Percentiles rank a stretch among this genome's conserved stretches.
These are phyloP conservation scores for Boletus sp. DNA, from an alignment of 1,284 basidiomycete genomes.

Conservation along the genomic window DNA sequence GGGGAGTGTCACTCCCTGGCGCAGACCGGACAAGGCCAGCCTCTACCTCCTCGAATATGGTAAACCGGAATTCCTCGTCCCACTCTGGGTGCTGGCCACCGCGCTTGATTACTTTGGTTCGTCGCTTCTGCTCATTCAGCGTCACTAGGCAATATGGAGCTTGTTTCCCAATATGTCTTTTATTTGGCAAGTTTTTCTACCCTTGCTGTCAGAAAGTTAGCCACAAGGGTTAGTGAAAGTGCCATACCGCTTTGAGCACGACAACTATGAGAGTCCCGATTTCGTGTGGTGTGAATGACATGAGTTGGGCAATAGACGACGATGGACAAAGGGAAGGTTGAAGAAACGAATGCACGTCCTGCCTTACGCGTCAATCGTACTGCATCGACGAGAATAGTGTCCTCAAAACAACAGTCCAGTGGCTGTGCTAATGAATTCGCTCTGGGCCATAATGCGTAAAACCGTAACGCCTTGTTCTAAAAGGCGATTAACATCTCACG, in stretches of 20 bases:
- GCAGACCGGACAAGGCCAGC: constrained; percentile 56
- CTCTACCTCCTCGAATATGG: constrained; percentile 78
- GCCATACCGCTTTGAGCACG: constrained; percentile 89
- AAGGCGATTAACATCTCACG: not conserved
- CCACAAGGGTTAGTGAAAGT: constrained; percentile 12
- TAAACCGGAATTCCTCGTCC: constrained; percentile 98
- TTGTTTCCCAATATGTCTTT: constrained; percentile 95
- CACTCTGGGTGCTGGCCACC: constrained; percentile 98
- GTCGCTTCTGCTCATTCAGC: constrained; percentile 77
- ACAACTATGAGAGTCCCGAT: constrained; percentile 96
- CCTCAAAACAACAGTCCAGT: constrained; percentile 14
- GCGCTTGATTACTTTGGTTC: constrained; percentile 89
- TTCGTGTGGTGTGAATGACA: constrained; percentile 63
- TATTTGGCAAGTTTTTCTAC: constrained; percentile 91
- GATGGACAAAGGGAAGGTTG: constrained; percentile 1
- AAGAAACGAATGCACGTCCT: constrained; percentile 13
- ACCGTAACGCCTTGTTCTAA: not conserved
- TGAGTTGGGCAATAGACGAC: constrained; percentile 27
- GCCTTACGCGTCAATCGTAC: constrained; percentile 23
- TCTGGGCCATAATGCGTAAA: not conserved
- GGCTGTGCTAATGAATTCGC: constrained; percentile 20
- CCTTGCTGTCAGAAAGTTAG: constrained; percentile 20
- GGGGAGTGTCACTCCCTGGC: constrained; percentile 53
- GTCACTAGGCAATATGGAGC: constrained; percentile 90
- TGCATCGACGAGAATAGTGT: constrained; percentile 13